Conservation (phyloP, 78 protist species). For the Tieghemostelium lacteum region DNA sequence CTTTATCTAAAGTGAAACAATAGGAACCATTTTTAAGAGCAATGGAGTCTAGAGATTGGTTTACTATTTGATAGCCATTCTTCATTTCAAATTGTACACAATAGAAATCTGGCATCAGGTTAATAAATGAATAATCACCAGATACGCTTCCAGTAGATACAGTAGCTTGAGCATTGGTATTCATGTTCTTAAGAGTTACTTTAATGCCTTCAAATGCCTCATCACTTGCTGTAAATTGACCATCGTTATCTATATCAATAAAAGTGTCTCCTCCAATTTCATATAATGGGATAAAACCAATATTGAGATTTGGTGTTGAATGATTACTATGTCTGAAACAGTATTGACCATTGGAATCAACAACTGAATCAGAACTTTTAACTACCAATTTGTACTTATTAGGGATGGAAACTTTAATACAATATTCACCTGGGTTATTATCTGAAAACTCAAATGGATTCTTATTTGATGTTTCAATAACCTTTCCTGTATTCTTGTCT, state of each 20-base stretch:
- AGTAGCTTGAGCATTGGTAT: neutral
- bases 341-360: conserved; percentile 4
- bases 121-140: conserved; percentile 6
- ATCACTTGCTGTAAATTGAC: neutral
- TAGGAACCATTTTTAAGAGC: neutral
- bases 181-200: neutral
- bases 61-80: neutral
- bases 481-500: neutral
- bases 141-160: neutral
- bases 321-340: neutral
- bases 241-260: conserved; percentile 1
- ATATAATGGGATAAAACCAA: conserved; percentile 8
- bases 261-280: conserved; percentile 2
- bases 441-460: neutral
- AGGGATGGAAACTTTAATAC: conserved; percentile 1
- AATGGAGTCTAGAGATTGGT: neutral
- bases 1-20: conserved; percentile 2
- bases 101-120: conserved; percentile 16
- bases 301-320: neutral
- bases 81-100: neutral
- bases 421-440: conserved; percentile 2
- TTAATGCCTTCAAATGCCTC: neutral
- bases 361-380: neutral
- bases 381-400: conserved; percentile 1
- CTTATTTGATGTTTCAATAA: neutral